phyloP scores from a whole-genome alignment of 352 stramenopile genomes.

The Phytophthora fragariaefolia region DNA sequence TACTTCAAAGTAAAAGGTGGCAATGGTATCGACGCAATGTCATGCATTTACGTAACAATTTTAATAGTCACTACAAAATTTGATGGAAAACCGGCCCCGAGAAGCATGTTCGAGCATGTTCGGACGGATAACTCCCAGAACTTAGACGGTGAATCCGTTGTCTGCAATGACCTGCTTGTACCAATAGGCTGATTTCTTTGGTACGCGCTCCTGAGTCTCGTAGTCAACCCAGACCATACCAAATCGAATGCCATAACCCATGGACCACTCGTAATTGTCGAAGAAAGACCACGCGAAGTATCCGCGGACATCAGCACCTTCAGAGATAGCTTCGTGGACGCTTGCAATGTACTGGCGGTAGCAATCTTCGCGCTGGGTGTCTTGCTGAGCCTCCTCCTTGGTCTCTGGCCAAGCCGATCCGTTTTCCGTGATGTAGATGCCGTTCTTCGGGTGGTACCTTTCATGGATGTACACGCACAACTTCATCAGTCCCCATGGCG shows the following conservation, averaged over 20 bases:
- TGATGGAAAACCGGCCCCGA: too few species aligned
- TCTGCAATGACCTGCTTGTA: constrained; percentile 49
- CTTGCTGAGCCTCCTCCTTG: constrained; percentile 68
- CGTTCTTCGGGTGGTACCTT: constrained; percentile 72
- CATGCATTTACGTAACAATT: too few species aligned
- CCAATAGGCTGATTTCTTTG: constrained; percentile 62
- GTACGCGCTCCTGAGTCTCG: constrained; percentile 58
- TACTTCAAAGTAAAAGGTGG: too few species aligned
- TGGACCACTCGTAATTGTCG: constrained; percentile 94
- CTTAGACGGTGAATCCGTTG: constrained; percentile 44
- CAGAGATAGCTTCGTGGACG: constrained; percentile 49
- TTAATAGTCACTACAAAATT: too few species aligned
- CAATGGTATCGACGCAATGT: too few species aligned
- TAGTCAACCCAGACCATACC: constrained; percentile 60
- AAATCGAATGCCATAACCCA: constrained; percentile 56
- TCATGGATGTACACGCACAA: constrained; percentile 90
- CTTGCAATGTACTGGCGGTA: constrained; percentile 80
- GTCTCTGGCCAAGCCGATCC: constrained; percentile 68
- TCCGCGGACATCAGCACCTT: constrained; percentile 60
- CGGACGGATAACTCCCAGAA: not conserved
- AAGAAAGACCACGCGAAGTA: constrained; percentile 93
- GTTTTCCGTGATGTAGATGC: constrained; percentile 94
- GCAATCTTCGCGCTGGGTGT: constrained; percentile 77
- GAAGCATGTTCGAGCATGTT: too few species aligned
- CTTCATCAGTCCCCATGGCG: constrained; percentile 79